Evolutionary conservation across 2,329 filamentous ascomycete species (phyloP).

Genomic region (Calonectria naviculata): DNA sequence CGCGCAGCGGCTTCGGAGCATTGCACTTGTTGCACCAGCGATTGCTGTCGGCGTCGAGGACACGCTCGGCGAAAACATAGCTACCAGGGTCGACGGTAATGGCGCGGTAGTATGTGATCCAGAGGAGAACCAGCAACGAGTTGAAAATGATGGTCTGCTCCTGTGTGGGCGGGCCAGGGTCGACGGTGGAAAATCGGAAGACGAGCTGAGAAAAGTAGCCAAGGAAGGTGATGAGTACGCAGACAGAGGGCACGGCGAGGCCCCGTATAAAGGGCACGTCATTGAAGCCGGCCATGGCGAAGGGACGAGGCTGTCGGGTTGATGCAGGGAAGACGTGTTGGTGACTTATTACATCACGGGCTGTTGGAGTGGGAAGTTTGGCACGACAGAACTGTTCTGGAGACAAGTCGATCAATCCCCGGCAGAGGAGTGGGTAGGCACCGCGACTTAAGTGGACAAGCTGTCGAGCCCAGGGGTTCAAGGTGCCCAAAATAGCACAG

Average conservation of each 20-base stretch:
- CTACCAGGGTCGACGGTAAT: slow-evolving; percentile 69
- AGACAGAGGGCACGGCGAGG: slow-evolving; percentile 77
- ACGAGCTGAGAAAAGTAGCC: slow-evolving; percentile 79
- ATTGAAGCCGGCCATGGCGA: slow-evolving; percentile 54
- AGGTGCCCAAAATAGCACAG: slow-evolving; percentile 9
- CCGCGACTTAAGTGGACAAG: slow-evolving; percentile 2
- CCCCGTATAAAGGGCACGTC: slow-evolving; percentile 57
- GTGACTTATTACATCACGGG: slow-evolving; percentile 12
- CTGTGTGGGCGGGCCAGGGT: slow-evolving; percentile 68
- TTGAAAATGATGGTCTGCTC: slow-evolving; percentile 75
- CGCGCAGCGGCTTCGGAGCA: slow-evolving; percentile 78
- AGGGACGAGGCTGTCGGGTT: background rate
- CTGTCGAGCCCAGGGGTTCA: background rate
- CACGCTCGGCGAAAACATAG: slow-evolving; percentile 56
- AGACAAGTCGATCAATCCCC: slow-evolving; percentile 7
- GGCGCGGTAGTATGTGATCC: slow-evolving; percentile 75
- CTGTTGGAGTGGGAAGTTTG: background rate
- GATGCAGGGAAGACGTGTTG: background rate
- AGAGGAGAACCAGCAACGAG: slow-evolving; percentile 69
- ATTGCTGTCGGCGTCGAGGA: slow-evolving; percentile 46
- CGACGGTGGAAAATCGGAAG: slow-evolving; percentile 67
- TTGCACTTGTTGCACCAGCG: slow-evolving; percentile 83
- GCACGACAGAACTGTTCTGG: background rate
- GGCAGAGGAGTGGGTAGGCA: background rate
- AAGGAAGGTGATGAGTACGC: slow-evolving; percentile 74